Conservation (phyloP, 208 protist genomes). For the Trichomonas tenax region DNA sequence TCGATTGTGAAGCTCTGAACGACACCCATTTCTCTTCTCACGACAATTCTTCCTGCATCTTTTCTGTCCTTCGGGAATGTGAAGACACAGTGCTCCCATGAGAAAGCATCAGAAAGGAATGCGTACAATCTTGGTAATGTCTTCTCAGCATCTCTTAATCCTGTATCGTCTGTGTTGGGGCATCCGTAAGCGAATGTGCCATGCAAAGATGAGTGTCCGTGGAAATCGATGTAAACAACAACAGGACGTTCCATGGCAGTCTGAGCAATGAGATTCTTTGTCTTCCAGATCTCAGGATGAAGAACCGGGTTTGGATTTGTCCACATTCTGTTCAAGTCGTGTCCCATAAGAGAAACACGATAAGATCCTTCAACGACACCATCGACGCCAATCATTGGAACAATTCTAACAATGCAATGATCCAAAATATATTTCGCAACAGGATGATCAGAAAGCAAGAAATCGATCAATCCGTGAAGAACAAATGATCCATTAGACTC, state of each 20-base stretch:
- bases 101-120: neutral
- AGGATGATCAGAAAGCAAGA: neutral
- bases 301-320: neutral
- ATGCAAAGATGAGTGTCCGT: neutral
- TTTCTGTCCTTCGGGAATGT: neutral
- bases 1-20: neutral
- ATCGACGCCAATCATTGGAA: conserved; percentile 92
- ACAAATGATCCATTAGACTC: conserved; percentile 82
- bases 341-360: conserved; percentile 68
- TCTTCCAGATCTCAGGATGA: conserved; percentile 33
- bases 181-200: neutral
- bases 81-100: neutral
- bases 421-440: neutral
- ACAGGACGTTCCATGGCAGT: neutral
- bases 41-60: neutral
- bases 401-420: neutral
- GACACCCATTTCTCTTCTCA: neutral
- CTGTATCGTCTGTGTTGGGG: neutral
- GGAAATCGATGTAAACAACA: neutral
- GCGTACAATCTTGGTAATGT: neutral
- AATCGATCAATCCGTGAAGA: conserved; percentile 57
- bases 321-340: conserved; percentile 85
- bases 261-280: neutral
- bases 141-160: neutral
- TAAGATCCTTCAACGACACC: conserved; percentile 89